Evolutionary conservation across 495 filamentous ascomycete genomes (phyloP), one percentile per base, ranked within the genome.

Genomic region (Jackrogersella multiformis): DNA sequence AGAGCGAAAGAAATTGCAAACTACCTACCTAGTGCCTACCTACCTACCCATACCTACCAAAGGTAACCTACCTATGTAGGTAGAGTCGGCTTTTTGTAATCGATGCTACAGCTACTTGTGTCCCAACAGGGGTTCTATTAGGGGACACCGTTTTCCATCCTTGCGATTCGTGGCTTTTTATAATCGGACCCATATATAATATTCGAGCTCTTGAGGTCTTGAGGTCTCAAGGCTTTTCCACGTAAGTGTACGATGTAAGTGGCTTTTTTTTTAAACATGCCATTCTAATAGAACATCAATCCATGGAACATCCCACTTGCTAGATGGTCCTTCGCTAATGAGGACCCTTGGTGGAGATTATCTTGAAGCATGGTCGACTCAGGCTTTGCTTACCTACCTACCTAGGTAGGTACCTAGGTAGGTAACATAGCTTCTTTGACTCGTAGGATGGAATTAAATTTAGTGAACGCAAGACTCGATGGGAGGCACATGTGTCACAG

Each of bases 391-490:
- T n/a, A n/a, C n/a, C n/a, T n/a, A n/a, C n/a, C n/a, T n/a, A n/a
- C n/a, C n/a, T n/a, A n/a, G n/a, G n/a, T n/a, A n/a, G n/a, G n/a
- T n/a, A n/a, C n/a, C n/a, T n/a, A n/a, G n/a, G n/a, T n/a, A n/a
- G n/a, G n/a, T n/a, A n/a, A 36, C 26, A 3, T 7, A 30, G 58
- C 30, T 34, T 39, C 7, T 55, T 44, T 28, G 21, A 38, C 28
- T 54, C 9, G 34, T 28, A 56, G 28, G 61, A 61, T 66, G 51
- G 45, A 41, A 57, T 58, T 58, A 53, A 34, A 57, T 58, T 58
- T 46, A 34, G 58, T 58, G 41, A 64, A 56, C 52, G 32, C 58
- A 63, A 71, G 57, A 67, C 63, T 66, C 68, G 54, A 70, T 13
- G 55, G 21, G 62, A 15, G 39, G 54, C 53, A 58, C 53, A 49